Base-by-base conservation (phyloP, 352 stramenopile species). In the Phytophthora brassicae region DNA sequence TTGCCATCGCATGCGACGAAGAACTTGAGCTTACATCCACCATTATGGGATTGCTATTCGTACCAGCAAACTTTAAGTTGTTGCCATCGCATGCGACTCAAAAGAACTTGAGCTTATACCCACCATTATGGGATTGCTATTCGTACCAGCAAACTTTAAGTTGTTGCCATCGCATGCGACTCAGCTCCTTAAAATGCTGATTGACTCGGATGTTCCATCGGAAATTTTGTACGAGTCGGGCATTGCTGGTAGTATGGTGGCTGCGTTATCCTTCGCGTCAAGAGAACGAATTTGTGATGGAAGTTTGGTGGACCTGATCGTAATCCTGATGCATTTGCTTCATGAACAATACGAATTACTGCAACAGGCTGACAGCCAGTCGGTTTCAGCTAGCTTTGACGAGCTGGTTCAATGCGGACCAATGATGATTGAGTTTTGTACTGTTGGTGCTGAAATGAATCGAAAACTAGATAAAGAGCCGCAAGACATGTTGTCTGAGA, bases 391-490 rank as follows among this genome's bases (percentile, higher is more conserved):
- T n/a, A 59, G 47, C 0, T 83, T 84, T 42, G 47, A 74, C n/a
- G 45, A 64, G 4, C 44, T 81, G 36, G 41, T 73, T 4, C 38
- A 29, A 0, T 79, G 58, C 44, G 63, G 61, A 6, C 57, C 64
- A n/a, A 47, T 81, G 19, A 39, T 86, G 26, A 24, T 79, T 39
- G 62, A 75, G 13, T 29, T 86, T 11, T 86, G 77, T 31, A 61
- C 66, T 56, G 24, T 54, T 56, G 31, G 44, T 39, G 23, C 48
- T 4, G 23, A 52, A 3, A 12, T 31, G 7, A n/a, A 26, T 14
- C 24, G n/a, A 59, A 38, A 22, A 31, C 29, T 45, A 0, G 31
- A 62, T 4, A 20, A 6, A 31, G 64, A 63, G 13, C 56, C 54
- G 8, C 50, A 74, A 45, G 56, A 62, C 20, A 39, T 49, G 8